Percentiles rank a stretch among this genome's conserved stretches.
Evolutionary conservation across 2,329 filamentous ascomycete species (phyloP).

Genomic region (Botrytis paeoniae): DNA sequence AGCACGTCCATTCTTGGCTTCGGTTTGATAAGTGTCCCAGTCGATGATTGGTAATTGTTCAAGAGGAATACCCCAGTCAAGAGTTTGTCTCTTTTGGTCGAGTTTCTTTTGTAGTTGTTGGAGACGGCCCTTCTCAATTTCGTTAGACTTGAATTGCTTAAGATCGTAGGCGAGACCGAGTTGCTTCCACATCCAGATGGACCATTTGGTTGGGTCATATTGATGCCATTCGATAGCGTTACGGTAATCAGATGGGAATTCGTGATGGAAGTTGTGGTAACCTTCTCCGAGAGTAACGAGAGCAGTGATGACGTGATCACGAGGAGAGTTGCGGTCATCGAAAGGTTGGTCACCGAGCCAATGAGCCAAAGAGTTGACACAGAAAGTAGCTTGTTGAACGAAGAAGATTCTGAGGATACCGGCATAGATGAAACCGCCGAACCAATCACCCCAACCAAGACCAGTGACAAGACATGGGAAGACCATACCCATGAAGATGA

Average conservation of each 20-base stretch:
- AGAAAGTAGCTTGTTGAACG: conserved; percentile 90
- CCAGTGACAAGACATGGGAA: conserved; percentile 75
- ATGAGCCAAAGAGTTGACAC: conserved; percentile 86
- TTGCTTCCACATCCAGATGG: conserved; percentile 80
- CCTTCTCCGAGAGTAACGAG: conserved; percentile 83
- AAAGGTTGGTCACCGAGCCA: conserved; percentile 92
- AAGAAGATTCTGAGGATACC: conserved; percentile 86
- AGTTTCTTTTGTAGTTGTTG: conserved; percentile 93
- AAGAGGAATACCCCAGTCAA: conserved; percentile 84
- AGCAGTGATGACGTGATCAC: conserved; percentile 83
- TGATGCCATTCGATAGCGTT: conserved; percentile 90
- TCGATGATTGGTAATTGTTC: conserved; percentile 82
- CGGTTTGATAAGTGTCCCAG: conserved; percentile 81
- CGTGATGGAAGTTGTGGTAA: conserved; percentile 95
- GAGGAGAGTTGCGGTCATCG: conserved; percentile 86
- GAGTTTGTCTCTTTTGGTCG: conserved; percentile 75
- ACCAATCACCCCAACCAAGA: conserved; percentile 76
- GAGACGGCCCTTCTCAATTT: conserved; percentile 87
- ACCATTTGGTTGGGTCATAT: conserved; percentile 91
- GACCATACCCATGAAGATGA: conserved; percentile 72
- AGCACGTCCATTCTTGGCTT: conserved; percentile 73
- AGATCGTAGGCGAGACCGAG: conserved; percentile 80
- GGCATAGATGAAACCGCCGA: conserved; percentile 78
- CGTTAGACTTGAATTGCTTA: conserved; percentile 87
- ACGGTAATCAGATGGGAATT: conserved; percentile 90